Evolutionary conservation across 2,329 filamentous ascomycete genomes (phyloP), one percentile per base, ranked within the genome.

Genomic region (Xylariaceae sp.): DNA sequence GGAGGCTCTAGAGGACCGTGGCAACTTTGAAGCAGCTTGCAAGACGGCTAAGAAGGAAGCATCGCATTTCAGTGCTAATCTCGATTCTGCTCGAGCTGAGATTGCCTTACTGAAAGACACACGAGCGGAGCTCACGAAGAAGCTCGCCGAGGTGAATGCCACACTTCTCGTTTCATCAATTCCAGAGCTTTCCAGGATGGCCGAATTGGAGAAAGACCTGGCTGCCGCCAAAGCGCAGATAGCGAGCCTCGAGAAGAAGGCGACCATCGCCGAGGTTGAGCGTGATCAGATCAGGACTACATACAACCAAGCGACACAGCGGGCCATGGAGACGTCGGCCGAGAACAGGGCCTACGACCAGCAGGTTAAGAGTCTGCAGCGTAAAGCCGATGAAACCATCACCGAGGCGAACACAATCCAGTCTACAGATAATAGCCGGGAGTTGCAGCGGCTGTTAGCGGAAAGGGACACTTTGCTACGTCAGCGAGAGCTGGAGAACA

Each of bases 231-330:
- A 68, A 17, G 61, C 70, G 5, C 69, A 70, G 45, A 66, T 70
- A 5, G 65, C 72, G 4, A 51, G 58, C 6, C 59, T 73, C 3
- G 68, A 75, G 55, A 72, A 71, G 58, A 71, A 68, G 45, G 33
- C 67, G 2, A 53, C 57, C 3, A 58, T 57, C 12, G 54, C 64
- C 1, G 66, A 76, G 27, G 70, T 69, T 12, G 78, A 83, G 4
- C 68, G 75, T 22, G 78, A 82, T 1, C 88, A 83, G 58, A 69
- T 75, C 11, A 76, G 80, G 45, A 71, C 73, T 4, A 70, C 75
- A 10, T 88, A 87, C 58, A 83, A 86, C 57, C 71, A 77, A 18
- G 75, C 78, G 1, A 81, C 79, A 9, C 72, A 74, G 31, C 64
- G 70, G 1, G 75, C 74, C 2, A 68, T 69, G 12, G 69, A 71